phyloP scores from a whole-genome alignment of 495 filamentous ascomycete species.

The Neurospora sp. region DNA sequence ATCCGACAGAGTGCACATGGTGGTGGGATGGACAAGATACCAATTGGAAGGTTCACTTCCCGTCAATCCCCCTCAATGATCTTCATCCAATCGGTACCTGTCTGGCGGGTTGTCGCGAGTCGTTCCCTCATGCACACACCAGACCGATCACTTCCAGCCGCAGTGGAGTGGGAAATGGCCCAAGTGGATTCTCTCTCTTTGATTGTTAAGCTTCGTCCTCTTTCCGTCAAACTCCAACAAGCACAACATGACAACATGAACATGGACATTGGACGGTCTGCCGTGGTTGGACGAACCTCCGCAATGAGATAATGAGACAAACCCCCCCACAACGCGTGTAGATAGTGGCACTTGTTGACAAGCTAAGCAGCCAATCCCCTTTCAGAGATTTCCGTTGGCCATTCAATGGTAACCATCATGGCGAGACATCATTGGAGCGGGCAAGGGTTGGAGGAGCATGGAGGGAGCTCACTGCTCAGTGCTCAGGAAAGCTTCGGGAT shows the following conservation, averaged over 20 bases:
- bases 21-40: neutral
- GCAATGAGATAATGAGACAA: neutral
- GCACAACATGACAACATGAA: neutral
- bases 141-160: neutral
- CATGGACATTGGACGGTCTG: neutral
- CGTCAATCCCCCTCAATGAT: neutral
- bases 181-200: neutral
- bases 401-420: neutral
- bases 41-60: neutral
- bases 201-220: neutral
- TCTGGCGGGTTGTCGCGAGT: neutral
- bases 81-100: neutral
- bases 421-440: neutral
- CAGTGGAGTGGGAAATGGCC: neutral
- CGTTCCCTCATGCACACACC: neutral
- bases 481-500: neutral
- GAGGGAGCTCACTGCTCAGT: neutral
- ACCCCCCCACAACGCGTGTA: neutral
- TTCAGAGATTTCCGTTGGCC: neutral
- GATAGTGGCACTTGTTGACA: neutral
- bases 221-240: neutral
- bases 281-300: neutral
- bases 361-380: neutral
- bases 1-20: neutral
- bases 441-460: neutral